Conservation (phyloP, 306 rosid species). For the Cicer cuneatum region DNA sequence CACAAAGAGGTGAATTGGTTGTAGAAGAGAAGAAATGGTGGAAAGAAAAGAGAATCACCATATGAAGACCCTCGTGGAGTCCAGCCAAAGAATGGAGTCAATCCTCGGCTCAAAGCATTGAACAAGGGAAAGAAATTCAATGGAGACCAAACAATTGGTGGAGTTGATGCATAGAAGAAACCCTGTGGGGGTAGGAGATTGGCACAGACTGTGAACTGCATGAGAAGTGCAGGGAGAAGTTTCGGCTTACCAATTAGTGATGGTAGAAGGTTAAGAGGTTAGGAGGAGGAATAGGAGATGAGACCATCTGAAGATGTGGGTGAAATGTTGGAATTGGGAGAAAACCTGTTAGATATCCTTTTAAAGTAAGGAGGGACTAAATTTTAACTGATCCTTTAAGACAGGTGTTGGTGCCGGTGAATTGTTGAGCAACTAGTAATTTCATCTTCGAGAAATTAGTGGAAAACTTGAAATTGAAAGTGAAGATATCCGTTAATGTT, state of each 20-base stretch:
- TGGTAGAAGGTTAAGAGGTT: neutral
- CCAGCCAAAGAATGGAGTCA: neutral
- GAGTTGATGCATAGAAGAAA: neutral
- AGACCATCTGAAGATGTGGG: neutral
- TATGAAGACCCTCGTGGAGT: neutral
- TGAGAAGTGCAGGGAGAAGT: constrained; percentile 3
- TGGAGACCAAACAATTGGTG: neutral
- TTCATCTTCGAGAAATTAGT: neutral
- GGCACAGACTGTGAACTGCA: neutral
- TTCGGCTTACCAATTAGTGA: neutral
- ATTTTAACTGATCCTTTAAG: neutral
- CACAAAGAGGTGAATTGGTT: neutral
- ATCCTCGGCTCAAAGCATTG: neutral
- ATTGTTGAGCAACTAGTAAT: neutral
- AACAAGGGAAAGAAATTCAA: neutral
- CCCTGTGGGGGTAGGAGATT: neutral
- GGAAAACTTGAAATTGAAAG: neutral
- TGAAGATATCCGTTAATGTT: neutral
- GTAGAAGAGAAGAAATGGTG: neutral
- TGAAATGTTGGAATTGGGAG: neutral
- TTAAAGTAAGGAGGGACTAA: neutral
- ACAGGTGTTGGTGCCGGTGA: neutral
- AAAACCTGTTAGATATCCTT: neutral
- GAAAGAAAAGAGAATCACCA: neutral
- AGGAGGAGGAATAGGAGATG: neutral